Evolutionary conservation across 495 filamentous ascomycete species (phyloP), one percentile per base, ranked within the genome.

Genomic region (Neurospora sublineolata): DNA sequence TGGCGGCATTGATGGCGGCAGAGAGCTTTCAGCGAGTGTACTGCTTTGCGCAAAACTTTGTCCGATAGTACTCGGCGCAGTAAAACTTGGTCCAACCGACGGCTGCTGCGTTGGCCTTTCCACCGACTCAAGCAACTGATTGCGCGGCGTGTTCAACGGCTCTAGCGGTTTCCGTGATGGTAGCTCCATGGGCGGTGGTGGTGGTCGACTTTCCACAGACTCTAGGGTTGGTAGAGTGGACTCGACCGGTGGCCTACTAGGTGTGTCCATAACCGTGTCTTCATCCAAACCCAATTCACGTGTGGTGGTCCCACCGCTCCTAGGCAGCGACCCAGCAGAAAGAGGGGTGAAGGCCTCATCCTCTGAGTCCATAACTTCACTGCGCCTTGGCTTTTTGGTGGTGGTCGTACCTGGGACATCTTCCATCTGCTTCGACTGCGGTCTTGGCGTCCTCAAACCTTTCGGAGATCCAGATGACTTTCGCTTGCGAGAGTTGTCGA

Each of bases 301-400:
- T 67, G 69, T 58, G 38, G 70, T 52, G 37, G 41, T 60, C 38
- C 44, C 30, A 16, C 41, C 64, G 67, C 69, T 71, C 36, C 67
- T 69, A 23, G 41, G 11, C 14, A 37, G 37, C 38, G 40, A 33
- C 4, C 3, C 38, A 39, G 68, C 23, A 16, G 75, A 71, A 36
- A 76, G 76, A 10, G 83, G 77, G 23, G 79, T 80, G 27, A 76
- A 46, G 3, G 76, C 73, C 14, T 85, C 85, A 36, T 87, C 86
- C 69, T 87, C 86, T 1, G 86, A 87, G 72, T 87, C 86, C 73
- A 78, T 73, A 33, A 86, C 82, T 7, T 77, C 75, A 16, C 77
- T 73, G 10, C 68, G 69, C 44, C 69, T 72, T 4, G 71, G 30
- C 37, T 68, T 79, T 40, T 74, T 74, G 11, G 70, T 3, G 33